Percentiles rank a stretch among this genome's conserved stretches.
Evolutionary conservation across 1,139 yeast species (phyloP).

Genomic region (Suhomyces yuchorum): DNA sequence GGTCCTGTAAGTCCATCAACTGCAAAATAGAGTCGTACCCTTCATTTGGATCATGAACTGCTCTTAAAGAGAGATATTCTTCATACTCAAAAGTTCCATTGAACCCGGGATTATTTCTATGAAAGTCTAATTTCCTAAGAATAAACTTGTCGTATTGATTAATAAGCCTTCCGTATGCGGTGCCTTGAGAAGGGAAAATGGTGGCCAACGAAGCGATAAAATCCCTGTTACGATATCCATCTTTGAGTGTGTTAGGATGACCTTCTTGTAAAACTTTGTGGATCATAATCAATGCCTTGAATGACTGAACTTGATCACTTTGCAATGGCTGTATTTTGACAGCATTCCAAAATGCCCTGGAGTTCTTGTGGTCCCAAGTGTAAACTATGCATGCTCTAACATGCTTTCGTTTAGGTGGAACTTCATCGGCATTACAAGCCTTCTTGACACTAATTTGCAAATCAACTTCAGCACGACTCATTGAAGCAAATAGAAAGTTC

Average conservation of each 20-base stretch:
- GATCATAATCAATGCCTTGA: slow-evolving; percentile 83
- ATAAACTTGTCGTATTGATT: slow-evolving; percentile 74
- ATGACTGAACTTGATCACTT: slow-evolving; percentile 78
- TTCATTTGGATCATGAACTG: slow-evolving; percentile 92
- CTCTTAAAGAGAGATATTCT: slow-evolving; percentile 84
- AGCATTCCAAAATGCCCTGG: slow-evolving; percentile 84
- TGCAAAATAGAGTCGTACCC: slow-evolving; percentile 90
- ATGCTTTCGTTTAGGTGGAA: slow-evolving; percentile 94
- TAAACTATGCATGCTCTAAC: slow-evolving; percentile 92
- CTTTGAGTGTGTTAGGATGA: slow-evolving; percentile 80
- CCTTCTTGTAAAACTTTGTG: slow-evolving; percentile 98
- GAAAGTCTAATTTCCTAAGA: slow-evolving; percentile 76
- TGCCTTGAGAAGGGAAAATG: slow-evolving; percentile 44
- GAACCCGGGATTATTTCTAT: slow-evolving; percentile 82
- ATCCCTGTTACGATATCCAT: slow-evolving; percentile 71
- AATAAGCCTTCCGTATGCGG: slow-evolving; percentile 72
- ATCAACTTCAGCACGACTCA: slow-evolving; percentile 60
- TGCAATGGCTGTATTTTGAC: slow-evolving; percentile 80
- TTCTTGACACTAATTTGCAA: slow-evolving; percentile 73
- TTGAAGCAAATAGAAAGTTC: slow-evolving; percentile 14
- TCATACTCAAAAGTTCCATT: slow-evolving; percentile 96
- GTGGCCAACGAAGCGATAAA: slow-evolving; percentile 44
- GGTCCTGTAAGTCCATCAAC: slow-evolving; percentile 83
- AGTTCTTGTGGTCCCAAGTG: slow-evolving; percentile 93
- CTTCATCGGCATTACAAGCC: slow-evolving; percentile 84